A percentile compares a stretch with the other conserved stretches of the same genome.
phyloP scores from a whole-genome alignment of 768 basidiomycete genomes.

The Lactifluus hygrophoroides region DNA sequence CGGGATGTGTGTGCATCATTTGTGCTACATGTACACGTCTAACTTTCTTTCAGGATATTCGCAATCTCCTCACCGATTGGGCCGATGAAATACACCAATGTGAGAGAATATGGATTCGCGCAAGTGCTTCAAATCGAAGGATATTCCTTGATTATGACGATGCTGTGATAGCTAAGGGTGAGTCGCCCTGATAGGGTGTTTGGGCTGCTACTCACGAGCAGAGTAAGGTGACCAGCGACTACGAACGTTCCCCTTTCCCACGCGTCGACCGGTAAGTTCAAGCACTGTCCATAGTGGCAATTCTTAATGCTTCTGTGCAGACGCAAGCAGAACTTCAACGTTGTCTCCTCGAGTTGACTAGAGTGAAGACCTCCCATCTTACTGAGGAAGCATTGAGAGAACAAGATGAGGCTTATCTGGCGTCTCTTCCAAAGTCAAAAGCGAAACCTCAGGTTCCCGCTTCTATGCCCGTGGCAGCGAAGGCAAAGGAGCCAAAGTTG shows the following conservation, averaged over 20 bases:
- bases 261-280: slow-evolving; percentile 78
- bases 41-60: slow-evolving; percentile 61
- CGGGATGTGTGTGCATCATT: slow-evolving; percentile 55
- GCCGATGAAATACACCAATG: slow-evolving; percentile 76
- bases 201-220: neutral
- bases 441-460: slow-evolving; percentile 36
- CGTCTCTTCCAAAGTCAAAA: slow-evolving; percentile 80
- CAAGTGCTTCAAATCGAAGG: slow-evolving; percentile 76
- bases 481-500: slow-evolving; percentile 46
- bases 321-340: slow-evolving; percentile 86
- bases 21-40: neutral
- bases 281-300: neutral
- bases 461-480: slow-evolving; percentile 33
- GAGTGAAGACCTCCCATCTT: slow-evolving; percentile 76
- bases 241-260: slow-evolving; percentile 92
- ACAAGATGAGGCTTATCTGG: slow-evolving; percentile 85
- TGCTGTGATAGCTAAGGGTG: slow-evolving; percentile 60
- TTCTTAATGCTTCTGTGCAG: slow-evolving; percentile 31
- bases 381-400: slow-evolving; percentile 76
- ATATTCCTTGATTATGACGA: slow-evolving; percentile 89
- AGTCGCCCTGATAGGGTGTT: neutral
- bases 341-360: slow-evolving; percentile 78
- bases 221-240: slow-evolving; percentile 58
- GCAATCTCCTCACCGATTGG: slow-evolving; percentile 77
- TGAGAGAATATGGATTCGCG: slow-evolving; percentile 88